Percentiles rank a stretch among this genome's conserved stretches.
phyloP scores from a whole-genome alignment of 1,139 yeast genomes.

The Scheffersomyces titani region DNA sequence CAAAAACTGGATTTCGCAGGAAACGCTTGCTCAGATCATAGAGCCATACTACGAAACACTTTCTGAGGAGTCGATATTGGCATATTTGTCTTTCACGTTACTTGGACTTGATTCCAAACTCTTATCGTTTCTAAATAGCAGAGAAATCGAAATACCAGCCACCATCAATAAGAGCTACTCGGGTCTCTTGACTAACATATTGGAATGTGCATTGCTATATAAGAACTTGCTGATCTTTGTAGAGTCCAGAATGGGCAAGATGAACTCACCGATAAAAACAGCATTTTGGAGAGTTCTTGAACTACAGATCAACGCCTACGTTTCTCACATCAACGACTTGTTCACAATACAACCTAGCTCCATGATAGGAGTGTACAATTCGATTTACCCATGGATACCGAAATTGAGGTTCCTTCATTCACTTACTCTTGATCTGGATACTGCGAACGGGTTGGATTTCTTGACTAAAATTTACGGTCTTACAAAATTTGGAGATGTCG shows the following conservation, averaged over 20 bases:
- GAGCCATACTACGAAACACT: slow-evolving; percentile 36
- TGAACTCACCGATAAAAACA: slow-evolving; percentile 57
- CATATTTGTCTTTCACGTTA: slow-evolving; percentile 64
- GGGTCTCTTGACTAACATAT: slow-evolving; percentile 54
- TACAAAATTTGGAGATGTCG: slow-evolving; percentile 64
- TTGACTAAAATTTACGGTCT: slow-evolving; percentile 54
- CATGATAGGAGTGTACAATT: slow-evolving; percentile 42
- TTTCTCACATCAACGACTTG: slow-evolving; percentile 54
- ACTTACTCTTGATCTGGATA: slow-evolving; percentile 35
- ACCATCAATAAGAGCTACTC: slow-evolving; percentile 59
- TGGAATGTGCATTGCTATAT: slow-evolving; percentile 77
- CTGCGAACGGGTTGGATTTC: slow-evolving; percentile 54
- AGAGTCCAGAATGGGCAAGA: slow-evolving; percentile 26
- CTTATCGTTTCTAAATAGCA: slow-evolving; percentile 45
- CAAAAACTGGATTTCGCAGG: not conserved
- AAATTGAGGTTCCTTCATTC: slow-evolving; percentile 58
- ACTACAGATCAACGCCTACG: slow-evolving; percentile 54
- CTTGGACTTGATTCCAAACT: slow-evolving; percentile 72
- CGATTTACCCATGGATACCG: slow-evolving; percentile 52
- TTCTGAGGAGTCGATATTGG: slow-evolving; percentile 53
- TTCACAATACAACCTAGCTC: slow-evolving; percentile 36
- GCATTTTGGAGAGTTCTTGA: slow-evolving; percentile 64
- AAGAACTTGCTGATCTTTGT: slow-evolving; percentile 39
- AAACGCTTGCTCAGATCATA: slow-evolving; percentile 16
- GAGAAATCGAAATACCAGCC: slow-evolving; percentile 48